Evolutionary conservation across 1,284 basidiomycete genomes (phyloP).

Genomic region (Heterobasidion irregulare): DNA sequence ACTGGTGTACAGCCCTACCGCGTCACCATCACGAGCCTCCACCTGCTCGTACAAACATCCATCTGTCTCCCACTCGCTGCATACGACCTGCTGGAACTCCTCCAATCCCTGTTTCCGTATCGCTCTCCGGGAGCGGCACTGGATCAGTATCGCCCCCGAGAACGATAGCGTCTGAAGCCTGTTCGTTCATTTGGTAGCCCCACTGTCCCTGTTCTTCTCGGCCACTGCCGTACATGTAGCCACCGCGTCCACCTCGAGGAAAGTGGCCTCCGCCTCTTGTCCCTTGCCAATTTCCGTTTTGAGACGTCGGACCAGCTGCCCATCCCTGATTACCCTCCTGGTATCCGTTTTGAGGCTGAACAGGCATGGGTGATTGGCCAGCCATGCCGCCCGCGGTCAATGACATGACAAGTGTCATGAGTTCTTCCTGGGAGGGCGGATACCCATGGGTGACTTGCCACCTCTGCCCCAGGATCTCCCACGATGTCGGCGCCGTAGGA

Average conservation of each 20-base stretch:
- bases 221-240: conserved; percentile 27
- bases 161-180: conserved; percentile 35
- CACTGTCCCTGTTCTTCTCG: conserved; percentile 19
- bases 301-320: conserved; percentile 1
- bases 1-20: conserved; percentile 3
- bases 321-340: conserved; percentile 8
- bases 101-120: conserved; percentile 3
- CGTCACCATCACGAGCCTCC: conserved; percentile 10
- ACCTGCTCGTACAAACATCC: conserved; percentile 50
- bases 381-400: conserved; percentile 7
- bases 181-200: conserved; percentile 24
- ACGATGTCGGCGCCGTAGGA: conserved; percentile 58
- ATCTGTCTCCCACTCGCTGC: conserved; percentile 64
- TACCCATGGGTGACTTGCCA: conserved; percentile 62
- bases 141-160: conserved; percentile 33
- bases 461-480: conserved; percentile 68
- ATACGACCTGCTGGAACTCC: conserved; percentile 42
- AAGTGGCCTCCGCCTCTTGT: conserved; percentile 22
- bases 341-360: conserved; percentile 1
- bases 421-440: conserved; percentile 59
- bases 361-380: neutral
- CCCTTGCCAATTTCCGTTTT: conserved; percentile 9
- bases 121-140: conserved; percentile 5
- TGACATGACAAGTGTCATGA: conserved; percentile 62
- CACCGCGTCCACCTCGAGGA: conserved; percentile 19